Base-by-base conservation (phyloP, 345 rosid genomes). In the Populus alba region DNA sequence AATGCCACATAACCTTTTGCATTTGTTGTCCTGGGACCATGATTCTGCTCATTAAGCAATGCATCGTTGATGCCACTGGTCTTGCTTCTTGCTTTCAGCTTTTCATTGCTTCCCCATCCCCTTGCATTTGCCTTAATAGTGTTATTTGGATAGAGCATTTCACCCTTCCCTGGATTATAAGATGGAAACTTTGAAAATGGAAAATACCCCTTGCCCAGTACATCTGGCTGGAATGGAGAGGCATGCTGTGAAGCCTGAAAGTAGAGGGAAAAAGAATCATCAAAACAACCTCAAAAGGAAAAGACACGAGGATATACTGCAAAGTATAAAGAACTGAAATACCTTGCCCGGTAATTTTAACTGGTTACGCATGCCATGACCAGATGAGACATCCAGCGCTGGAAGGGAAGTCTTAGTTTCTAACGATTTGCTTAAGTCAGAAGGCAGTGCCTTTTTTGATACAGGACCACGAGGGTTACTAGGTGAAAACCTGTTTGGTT, bases 281-380 rank as follows among this genome's bases (percentile, higher is more conserved):
- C 0, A 69, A 63, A 75, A 75, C 8, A 8, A 39, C 8, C 31
- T 53, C 35, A 23, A 4, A 15, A 63, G 41, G 10, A 69, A 13
- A 69, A 6, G 11, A 23, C 38, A 59, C 1, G 55, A 49, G 16
- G 69, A 77, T 35, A 47, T 71, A 45, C 72, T 17, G 55, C 29
- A 39, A 61, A 72, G 71, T 59, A 72, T 8, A 61, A 43, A 31
- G 80, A 68, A 22, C 31, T 25, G 33, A 68, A 49, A 7, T 81
- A 86, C 91, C 76, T 85, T 86, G 87, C 75, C 84, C 7, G 69
- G 81, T 69, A 85, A 51, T 79, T 84, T 89, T n/a, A 81, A 75
- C 33, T 78, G 87, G 70, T 81, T 80, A 59, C 39, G 84, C 72
- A 79, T 74, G 35, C 79, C 85, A 49, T 81, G 87, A 72, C 77